These are phyloP conservation scores for Hebeloma cylindrosporum DNA, from an alignment of 768 basidiomycete species.

Conservation along the genomic window DNA sequence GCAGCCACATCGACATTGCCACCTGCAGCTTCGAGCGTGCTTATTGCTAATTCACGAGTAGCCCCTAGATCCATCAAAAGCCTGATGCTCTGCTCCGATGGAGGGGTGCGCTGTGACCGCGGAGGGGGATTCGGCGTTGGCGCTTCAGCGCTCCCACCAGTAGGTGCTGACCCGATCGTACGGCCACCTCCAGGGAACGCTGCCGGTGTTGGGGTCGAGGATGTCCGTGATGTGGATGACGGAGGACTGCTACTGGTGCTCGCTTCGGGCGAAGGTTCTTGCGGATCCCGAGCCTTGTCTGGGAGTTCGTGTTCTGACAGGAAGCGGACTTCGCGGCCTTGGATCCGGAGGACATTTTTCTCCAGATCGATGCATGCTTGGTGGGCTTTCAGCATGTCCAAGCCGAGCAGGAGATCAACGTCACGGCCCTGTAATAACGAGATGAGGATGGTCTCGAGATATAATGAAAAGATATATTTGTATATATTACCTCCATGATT, in stretches of 20 bases:
- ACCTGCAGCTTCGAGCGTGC: slow-evolving; percentile 70
- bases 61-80: slow-evolving; percentile 78
- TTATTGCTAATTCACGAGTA: slow-evolving; percentile 73
- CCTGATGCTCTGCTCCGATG: slow-evolving; percentile 60
- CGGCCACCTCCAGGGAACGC: slow-evolving; percentile 71
- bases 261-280: slow-evolving; percentile 23
- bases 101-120: slow-evolving; percentile 20
- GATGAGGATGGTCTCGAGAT: background rate
- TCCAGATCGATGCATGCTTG: slow-evolving; percentile 94
- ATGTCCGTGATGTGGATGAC: slow-evolving; percentile 21
- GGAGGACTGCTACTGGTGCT: slow-evolving; percentile 18
- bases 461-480: background rate
- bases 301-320: slow-evolving; percentile 94
- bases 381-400: slow-evolving; percentile 99
- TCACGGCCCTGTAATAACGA: slow-evolving; percentile 63
- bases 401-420: slow-evolving; percentile 93
- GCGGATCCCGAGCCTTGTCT: slow-evolving; percentile 58
- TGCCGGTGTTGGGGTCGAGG: slow-evolving; percentile 17
- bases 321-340: slow-evolving; percentile 86
- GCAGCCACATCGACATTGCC: slow-evolving; percentile 91
- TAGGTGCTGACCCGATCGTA: slow-evolving; percentile 52
- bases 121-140: slow-evolving; percentile 18
- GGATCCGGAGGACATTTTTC: slow-evolving; percentile 89
- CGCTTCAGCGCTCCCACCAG: slow-evolving; percentile 21
- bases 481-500: slow-evolving; percentile 78